A percentile compares a stretch with the other conserved stretches of the same genome.
phyloP scores from a whole-genome alignment of 495 filamentous ascomycete genomes.

The Penicillium flavigenum region DNA sequence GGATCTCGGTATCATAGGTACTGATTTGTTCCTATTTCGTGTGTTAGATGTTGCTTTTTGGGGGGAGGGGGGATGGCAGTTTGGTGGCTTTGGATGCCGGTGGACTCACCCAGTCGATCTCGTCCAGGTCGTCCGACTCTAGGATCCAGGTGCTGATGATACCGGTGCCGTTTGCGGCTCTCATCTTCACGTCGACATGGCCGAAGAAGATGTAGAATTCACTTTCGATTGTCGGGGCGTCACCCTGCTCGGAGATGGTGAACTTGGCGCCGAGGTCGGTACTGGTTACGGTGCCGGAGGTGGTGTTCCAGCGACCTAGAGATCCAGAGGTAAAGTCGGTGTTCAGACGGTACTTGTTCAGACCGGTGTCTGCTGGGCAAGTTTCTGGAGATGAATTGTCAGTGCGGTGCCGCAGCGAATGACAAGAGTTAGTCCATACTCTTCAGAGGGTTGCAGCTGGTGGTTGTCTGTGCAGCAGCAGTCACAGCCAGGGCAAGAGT shows the following conservation, averaged over 20 bases:
- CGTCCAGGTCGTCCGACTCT: constrained; percentile 86
- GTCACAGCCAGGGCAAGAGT: constrained; percentile 16
- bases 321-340: constrained; percentile 64
- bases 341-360: constrained; percentile 54
- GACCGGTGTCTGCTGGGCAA: constrained; percentile 64
- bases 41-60: background rate
- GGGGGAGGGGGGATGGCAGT: no score
- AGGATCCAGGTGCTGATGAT: constrained; percentile 80
- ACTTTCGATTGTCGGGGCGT: constrained; percentile 73
- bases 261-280: constrained; percentile 62
- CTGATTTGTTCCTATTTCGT: constrained; percentile 53
- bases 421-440: constrained; percentile 27
- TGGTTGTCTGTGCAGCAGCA: constrained; percentile 65
- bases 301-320: constrained; percentile 59
- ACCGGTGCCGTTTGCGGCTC: constrained; percentile 70
- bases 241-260: constrained; percentile 65
- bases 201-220: constrained; percentile 84
- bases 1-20: constrained; percentile 60
- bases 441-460: constrained; percentile 66
- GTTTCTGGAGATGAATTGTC: constrained; percentile 26
- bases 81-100: background rate
- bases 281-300: constrained; percentile 52
- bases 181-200: constrained; percentile 67
- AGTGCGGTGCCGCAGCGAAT: background rate
- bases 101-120: constrained; percentile 83